Conservation (phyloP, 345 rosid species). For the Schrenkiella parvula region DNA sequence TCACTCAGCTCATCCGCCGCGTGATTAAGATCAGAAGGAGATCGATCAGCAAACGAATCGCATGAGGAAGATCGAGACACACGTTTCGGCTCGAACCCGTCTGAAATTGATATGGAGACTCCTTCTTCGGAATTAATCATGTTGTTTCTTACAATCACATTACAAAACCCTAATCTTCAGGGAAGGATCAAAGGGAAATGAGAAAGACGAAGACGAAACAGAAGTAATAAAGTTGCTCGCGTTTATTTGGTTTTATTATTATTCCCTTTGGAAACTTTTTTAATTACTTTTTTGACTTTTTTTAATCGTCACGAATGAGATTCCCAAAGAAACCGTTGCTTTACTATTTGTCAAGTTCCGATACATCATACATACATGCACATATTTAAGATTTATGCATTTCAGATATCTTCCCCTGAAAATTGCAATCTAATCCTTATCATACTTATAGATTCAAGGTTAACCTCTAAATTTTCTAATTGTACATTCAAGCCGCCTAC, state of each 20-base stretch:
- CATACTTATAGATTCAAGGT: neutral
- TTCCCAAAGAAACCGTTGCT: slow-evolving; percentile 26
- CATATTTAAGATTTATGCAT: neutral
- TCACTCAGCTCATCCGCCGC: slow-evolving; percentile 23
- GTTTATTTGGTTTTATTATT: neutral
- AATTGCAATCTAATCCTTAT: neutral
- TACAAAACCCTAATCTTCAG: slow-evolving; percentile 27
- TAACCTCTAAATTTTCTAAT: neutral
- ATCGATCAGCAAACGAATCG: slow-evolving; percentile 14
- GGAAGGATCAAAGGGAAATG: slow-evolving; percentile 11
- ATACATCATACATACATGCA: slow-evolving; percentile 4
- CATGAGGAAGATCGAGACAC: slow-evolving; percentile 12
- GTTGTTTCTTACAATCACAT: slow-evolving; percentile 6
- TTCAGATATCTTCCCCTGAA: neutral
- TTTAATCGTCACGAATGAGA: slow-evolving; percentile 6
- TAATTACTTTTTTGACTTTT: neutral
- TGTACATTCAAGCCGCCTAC: neutral
- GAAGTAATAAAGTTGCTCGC: slow-evolving; percentile 7
- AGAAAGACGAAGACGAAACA: neutral
- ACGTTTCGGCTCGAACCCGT: slow-evolving; percentile 4
- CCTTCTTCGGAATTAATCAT: slow-evolving; percentile 6
- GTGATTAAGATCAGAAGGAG: slow-evolving; percentile 38
- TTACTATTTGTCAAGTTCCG: slow-evolving; percentile 12
- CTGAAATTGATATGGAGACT: neutral
- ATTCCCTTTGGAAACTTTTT: neutral